Base-by-base conservation (phyloP, 2,329 filamentous ascomycete species). In the Talaromyces verruculosus region DNA sequence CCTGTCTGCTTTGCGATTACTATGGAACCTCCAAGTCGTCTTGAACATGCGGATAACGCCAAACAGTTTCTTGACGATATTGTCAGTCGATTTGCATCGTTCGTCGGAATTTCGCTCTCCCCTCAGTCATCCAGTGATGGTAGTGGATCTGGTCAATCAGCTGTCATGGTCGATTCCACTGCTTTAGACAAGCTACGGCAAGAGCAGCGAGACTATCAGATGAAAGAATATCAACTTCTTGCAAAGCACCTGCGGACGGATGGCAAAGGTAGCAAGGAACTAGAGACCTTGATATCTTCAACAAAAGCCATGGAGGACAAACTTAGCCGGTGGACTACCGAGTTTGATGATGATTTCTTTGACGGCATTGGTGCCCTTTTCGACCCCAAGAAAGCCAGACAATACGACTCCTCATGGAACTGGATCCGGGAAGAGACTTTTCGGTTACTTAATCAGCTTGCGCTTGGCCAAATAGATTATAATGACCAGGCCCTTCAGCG, bases 361-460 rank as follows among this genome's bases (percentile, higher is more conserved):
- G 84, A 91, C 28, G 95, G 95, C 60, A 98, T 99, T 69, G 92
- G 95, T 79, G 94, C 95, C 8, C 89, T 93, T 22, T 99, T 99
- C 81, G 96, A 91, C 75, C 84, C 92, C 4, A 87, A 98, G 69
- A 99, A 99, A 80, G 94, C 95, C 37, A 90, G 95, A 76, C 89
- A 94, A 8, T 99, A 99, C 81, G 95, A 99, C 78, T 98, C 95
- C 0, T 96, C 93, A 0, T 99, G 95, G 95, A 99, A 99, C 79
- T 99, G 95, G 95, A 95, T 93, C 68, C 90, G 95, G 63, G 95
- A 99, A 78, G 95, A 99, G 78, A 94, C 93, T 30, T 88, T 99
- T 62, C 95, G 86, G 82, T 98, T 99, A 93, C 98, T 95, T 84
- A 98, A 93, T 81, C 95, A 99, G 75, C 96, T 99, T 76, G 97